Percentiles rank a stretch among this genome's conserved stretches.
These are phyloP conservation scores for Smallanthus sonchifolius DNA, from an alignment of 129 eudicot species.

Conservation along the genomic window DNA sequence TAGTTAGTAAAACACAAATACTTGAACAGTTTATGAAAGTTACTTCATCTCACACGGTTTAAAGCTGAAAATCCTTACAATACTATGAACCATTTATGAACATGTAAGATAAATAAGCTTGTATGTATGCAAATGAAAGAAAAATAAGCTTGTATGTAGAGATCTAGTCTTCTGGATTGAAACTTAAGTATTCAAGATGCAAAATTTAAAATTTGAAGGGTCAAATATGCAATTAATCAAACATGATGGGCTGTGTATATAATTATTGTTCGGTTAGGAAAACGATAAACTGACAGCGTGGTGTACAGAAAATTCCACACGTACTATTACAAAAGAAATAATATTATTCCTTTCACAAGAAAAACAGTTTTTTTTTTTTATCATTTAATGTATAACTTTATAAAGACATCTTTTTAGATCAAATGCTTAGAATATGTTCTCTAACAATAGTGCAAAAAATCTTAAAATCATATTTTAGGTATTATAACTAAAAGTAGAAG, in stretches of 20 bases:
- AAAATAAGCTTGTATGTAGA: not conserved
- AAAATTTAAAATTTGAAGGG: not conserved
- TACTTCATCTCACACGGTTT: not conserved
- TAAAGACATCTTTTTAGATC: not conserved
- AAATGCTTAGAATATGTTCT: not conserved
- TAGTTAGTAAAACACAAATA: not conserved
- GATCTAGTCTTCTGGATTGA: not conserved
- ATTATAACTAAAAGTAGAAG: too few relatives aligned
- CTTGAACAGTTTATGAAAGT: not conserved
- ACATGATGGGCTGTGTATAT: not conserved
- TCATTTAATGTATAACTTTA: not conserved
- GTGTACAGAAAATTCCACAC: slow-evolving; percentile 21
- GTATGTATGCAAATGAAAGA: not conserved
- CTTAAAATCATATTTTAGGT: too few relatives aligned
- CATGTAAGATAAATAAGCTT: too few relatives aligned
- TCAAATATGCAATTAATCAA: not conserved
- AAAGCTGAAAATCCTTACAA: not conserved
- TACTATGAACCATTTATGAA: not conserved
- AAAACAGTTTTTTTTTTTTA: not conserved
- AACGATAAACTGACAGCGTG: slow-evolving; percentile 38
- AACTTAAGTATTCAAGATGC: not conserved
- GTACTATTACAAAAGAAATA: slow-evolving; percentile 1
- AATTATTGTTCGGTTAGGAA: slow-evolving; percentile 15
- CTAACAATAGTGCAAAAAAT: not conserved
- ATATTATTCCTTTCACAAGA: not conserved